These are phyloP conservation scores for Alternaria sp. DNA, from an alignment of 2,329 filamentous ascomycete genomes.

Conservation along the genomic window DNA sequence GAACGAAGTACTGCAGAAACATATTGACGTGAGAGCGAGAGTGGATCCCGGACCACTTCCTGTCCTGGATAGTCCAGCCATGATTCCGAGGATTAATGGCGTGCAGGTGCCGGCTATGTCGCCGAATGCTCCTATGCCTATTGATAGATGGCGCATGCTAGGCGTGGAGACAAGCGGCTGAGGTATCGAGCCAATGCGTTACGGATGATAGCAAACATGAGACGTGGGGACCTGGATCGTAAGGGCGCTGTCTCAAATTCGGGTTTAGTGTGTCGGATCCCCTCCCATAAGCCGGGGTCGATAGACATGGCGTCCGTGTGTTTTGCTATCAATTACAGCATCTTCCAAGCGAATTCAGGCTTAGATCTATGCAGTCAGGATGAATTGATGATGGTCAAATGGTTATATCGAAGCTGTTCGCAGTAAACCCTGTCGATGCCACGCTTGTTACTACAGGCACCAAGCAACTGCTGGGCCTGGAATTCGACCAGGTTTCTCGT, in stretches of 20 bases:
- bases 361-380: constrained; percentile 33
- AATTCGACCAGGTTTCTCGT: constrained; percentile 15
- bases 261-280: constrained; percentile 49
- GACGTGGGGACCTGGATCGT: constrained; percentile 45
- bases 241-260: constrained; percentile 51
- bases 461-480: constrained; percentile 1
- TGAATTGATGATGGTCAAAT: constrained; percentile 33
- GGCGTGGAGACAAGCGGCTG: constrained; percentile 43
- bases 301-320: constrained; percentile 40
- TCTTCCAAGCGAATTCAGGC: constrained; percentile 35
- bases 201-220: constrained; percentile 51
- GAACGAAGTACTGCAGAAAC: constrained; percentile 52
- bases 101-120: constrained; percentile 44
- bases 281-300: constrained; percentile 49
- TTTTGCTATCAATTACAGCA: constrained; percentile 49
- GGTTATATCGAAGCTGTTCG: constrained; percentile 23
- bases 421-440: constrained; percentile 18
- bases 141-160: constrained; percentile 50
- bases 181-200: constrained; percentile 46
- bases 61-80: constrained; percentile 47
- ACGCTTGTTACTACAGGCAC: constrained; percentile 10
- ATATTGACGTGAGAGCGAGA: constrained; percentile 53
- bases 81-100: constrained; percentile 47
- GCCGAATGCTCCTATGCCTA: constrained; percentile 50
- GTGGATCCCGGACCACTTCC: constrained; percentile 47